A percentile compares a stretch with the other conserved stretches of the same genome.
phyloP scores from a whole-genome alignment of 2,329 filamentous ascomycete genomes.

The Neonectria coccinea region DNA sequence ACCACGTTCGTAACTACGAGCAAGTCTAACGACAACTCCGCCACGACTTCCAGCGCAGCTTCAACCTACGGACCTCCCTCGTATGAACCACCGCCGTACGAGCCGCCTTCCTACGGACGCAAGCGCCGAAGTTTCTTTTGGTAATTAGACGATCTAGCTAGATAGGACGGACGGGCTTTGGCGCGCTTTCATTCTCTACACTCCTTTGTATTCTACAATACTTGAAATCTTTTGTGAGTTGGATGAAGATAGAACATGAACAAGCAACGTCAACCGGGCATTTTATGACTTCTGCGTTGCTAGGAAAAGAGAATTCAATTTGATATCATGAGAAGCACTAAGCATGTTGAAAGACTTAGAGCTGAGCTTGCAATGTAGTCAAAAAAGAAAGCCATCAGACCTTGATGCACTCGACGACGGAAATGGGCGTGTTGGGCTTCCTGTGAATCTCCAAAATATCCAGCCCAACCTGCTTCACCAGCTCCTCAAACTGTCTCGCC shows the following conservation, averaged over 20 bases:
- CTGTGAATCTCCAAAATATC: constrained; percentile 40
- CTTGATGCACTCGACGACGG: constrained; percentile 38
- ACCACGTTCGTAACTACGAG: constrained; percentile 44
- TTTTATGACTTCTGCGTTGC: not conserved
- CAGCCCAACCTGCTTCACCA: constrained; percentile 44
- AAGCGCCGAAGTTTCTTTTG: constrained; percentile 34
- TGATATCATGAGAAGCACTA: not conserved
- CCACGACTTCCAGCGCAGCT: constrained; percentile 6
- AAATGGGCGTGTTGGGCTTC: constrained; percentile 21
- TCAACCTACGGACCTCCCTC: constrained; percentile 38
- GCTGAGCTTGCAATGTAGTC: not conserved
- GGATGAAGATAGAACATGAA: constrained; percentile 6
- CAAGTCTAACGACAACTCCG: constrained; percentile 26
- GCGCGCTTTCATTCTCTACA: constrained; percentile 11
- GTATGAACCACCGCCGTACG: constrained; percentile 40
- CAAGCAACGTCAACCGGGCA: not conserved
- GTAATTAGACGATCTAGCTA: constrained; percentile 12
- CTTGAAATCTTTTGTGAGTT: constrained; percentile 10
- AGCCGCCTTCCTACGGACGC: constrained; percentile 36
- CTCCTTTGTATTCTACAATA: constrained; percentile 23
- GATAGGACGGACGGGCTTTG: not conserved
- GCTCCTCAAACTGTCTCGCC: constrained; percentile 39
- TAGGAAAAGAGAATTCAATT: not conserved
- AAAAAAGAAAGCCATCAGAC: not conserved
- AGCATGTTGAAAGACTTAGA: not conserved